Evolutionary conservation across 805 yeast species (phyloP), one percentile per base, ranked within the genome.

Genomic region (Metschnikowia drakensbergensis): DNA sequence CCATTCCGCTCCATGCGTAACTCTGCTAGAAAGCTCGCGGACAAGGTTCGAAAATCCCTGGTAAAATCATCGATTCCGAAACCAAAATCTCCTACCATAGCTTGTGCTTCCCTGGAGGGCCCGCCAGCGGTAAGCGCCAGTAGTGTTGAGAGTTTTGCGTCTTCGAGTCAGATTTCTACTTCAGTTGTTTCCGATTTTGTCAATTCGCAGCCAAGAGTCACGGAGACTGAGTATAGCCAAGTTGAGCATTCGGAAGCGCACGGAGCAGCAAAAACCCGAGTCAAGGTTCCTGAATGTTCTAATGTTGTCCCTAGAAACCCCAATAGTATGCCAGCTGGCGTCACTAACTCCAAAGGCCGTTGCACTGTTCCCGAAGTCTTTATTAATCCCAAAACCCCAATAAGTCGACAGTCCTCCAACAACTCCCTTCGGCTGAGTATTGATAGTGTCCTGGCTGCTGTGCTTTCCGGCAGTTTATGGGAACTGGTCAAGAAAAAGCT

Each of bases 171-270:
- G 30, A 6, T 31, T 27, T 13, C 36, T 23, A 29, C 5, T n/a
- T 40, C 43, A 7, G 6, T 28, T 30, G 36, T 25, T 22, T 40
- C 28, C 23, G 43, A 40, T 30, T 17, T 13, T 25, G 36, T 37
- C 41, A 37, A 26, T 37, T 37, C 41, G 41, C 41, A 37, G 41
- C 41, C 41, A 27, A 31, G 41, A 37, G 41, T 37, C n/a, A 23
- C 9, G 41, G 31, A 37, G 23, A 37, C 41, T 6, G 41, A 30
- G 7, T 6, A 6, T 28, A 26, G 22, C 29, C 36, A n/a, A 31
- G 29, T n/a, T 13, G 29, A n/a, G 29, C 27, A 9, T 23, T 23
- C 22, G 36, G 35, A 22, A 7, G 25, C 35, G 17, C 35, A 30
- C 6, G 2, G 7, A 27, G 25, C 13, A 27, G 35, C 11, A 8